A percentile compares a stretch with the other conserved stretches of the same genome.
These are phyloP conservation scores for Rhinocladiella mackenziei DNA, from an alignment of 2,329 filamentous ascomycete species.

Conservation along the genomic window DNA sequence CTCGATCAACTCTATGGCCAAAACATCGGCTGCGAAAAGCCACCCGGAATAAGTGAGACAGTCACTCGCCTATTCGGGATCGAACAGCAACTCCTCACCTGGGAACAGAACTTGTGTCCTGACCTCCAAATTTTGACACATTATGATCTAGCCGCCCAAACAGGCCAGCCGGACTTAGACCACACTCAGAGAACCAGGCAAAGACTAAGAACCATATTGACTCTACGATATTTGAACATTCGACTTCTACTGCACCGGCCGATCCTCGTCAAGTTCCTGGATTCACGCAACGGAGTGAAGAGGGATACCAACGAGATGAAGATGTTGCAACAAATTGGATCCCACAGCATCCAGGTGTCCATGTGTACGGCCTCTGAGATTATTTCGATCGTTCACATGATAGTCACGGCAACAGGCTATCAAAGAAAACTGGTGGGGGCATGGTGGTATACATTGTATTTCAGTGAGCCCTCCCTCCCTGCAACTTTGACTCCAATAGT, in stretches of 20 bases:
- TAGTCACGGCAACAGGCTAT: constrained; percentile 25
- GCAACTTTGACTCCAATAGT: too few species aligned
- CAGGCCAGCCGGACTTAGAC: too few species aligned
- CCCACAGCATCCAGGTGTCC: constrained; percentile 35
- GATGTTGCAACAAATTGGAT: constrained; percentile 34
- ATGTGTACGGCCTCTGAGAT: constrained; percentile 34
- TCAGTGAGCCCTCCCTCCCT: too few species aligned
- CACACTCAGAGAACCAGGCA: too few species aligned
- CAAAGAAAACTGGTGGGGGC: constrained; percentile 31
- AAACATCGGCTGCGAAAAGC: constrained; percentile 6
- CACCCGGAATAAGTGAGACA: constrained; percentile 3
- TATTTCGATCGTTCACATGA: constrained; percentile 29
- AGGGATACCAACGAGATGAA: constrained; percentile 24
- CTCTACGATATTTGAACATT: constrained; percentile 42
- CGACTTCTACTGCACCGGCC: constrained; percentile 43
- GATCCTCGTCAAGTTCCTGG: constrained; percentile 40
- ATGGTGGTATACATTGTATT: constrained; percentile 37
- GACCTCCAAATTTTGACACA: not conserved
- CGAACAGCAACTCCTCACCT: constrained; percentile 9
- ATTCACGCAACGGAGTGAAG: constrained; percentile 18
- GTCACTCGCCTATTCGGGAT: constrained; percentile 8
- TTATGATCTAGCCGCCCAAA: not conserved
- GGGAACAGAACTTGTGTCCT: not conserved
- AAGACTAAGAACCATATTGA: constrained; percentile 36
- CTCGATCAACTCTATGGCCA: constrained; percentile 34